Base-by-base conservation (phyloP, 257 asterid genomes). In the Ocimum tenuiflorum region DNA sequence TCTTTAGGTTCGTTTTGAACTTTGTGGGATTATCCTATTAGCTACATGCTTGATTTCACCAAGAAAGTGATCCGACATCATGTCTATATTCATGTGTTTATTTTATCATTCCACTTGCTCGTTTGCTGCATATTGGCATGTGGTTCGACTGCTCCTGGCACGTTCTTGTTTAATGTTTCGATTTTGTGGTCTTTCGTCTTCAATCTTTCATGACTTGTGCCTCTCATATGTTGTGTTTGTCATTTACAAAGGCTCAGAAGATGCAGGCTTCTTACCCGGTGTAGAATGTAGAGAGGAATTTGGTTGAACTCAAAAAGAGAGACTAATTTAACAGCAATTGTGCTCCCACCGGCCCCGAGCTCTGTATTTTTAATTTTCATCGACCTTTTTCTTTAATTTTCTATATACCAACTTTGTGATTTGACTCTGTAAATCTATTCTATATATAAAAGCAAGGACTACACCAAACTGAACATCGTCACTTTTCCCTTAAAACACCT, bases 351-450 rank as follows among this genome's bases (percentile, higher is more conserved):
- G 78, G 78, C 77, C 67, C 36, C 33, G 68, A 49, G 67, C 67
- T 68, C 68, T 67, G 59, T 46, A 31, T 59, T 9, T 48, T 46
- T 15, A 27, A 8, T 19, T 20, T 43, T 12, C 55, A 54, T 67
- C 22, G 52, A 64, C 67, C 39, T 65, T n/a, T 72, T 63, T 71
- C 51, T 36, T 33, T 47, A 43, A 24, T 55, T 67, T 75, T 72
- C 62, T 72, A 63, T 59, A 59, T 20, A 74, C 77, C 77, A 72
- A 67, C 61, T 75, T 78, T 77, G 62, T 69, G 56, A 76, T 77
- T 70, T 55, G 80, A 82, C 87, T 66, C 75, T 82, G 83, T 82
- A 86, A 72, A 82, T 85, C 86, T 61, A 65, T 72, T 77, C 65
- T 79, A 80, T 79, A 76, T 76, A 76, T 83, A 71, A n/a, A n/a